Evolutionary conservation across 139 green algal genomes (phyloP).

Genomic region (Gonium pectorale): DNA sequence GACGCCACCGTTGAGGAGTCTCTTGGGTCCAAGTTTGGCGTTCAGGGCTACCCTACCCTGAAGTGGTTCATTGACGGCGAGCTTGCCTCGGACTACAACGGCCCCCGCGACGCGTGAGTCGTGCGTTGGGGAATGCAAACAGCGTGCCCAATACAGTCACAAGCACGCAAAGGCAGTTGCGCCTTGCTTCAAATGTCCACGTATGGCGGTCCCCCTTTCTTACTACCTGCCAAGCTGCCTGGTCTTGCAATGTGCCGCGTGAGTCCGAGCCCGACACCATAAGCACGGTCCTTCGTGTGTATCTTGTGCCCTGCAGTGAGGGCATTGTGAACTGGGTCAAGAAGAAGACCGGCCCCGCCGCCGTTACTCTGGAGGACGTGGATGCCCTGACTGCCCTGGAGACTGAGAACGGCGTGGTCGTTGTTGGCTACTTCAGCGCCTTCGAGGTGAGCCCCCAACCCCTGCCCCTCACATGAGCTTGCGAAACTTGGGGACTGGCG

Average conservation of each 20-base stretch:
- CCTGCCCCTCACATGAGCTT: no score
- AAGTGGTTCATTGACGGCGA: conserved; percentile 92
- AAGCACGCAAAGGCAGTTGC: no score
- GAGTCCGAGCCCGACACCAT: no score
- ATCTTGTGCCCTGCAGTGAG: conserved; percentile 60
- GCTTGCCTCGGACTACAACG: conserved; percentile 75
- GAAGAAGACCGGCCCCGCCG: conserved; percentile 91
- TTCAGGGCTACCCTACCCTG: conserved; percentile 87
- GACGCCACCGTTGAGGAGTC: conserved; percentile 81
- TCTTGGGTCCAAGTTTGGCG: conserved; percentile 67
- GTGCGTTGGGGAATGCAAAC: no score
- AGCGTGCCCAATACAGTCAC: no score
- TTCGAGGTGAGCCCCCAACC: conserved; percentile 54
- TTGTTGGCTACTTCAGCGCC: conserved; percentile 84
- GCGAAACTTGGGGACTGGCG: no score
- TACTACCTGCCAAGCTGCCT: no score
- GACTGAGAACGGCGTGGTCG: conserved; percentile 61
- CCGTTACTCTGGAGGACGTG: conserved; percentile 60
- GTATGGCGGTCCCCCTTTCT: no score
- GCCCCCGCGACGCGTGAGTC: conserved; percentile 80
- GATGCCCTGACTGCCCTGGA: conserved; percentile 67
- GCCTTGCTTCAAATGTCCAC: no score
- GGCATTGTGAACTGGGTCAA: conserved; percentile 88
- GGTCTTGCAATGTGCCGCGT: no score
- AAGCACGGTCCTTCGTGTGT: no score